Evolutionary conservation across 257 asterid species (phyloP).

Genomic region (Solanum arcanum): DNA sequence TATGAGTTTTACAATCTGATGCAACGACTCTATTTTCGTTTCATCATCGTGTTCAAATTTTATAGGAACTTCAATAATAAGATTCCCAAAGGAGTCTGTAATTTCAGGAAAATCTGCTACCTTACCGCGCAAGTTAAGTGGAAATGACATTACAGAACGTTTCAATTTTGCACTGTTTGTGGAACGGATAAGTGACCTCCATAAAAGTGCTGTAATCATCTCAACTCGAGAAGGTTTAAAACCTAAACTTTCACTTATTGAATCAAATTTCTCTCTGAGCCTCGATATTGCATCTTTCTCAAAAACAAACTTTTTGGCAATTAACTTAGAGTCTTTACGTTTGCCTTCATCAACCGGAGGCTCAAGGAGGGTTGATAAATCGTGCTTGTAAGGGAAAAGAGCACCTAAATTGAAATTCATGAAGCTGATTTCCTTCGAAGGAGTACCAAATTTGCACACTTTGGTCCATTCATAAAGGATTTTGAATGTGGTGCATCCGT

Average conservation of each 20-base stretch:
- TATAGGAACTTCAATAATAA: background rate
- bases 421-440: background rate
- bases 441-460: background rate
- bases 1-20: background rate
- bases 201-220: background rate
- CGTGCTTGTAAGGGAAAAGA: background rate
- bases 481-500: background rate
- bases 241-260: background rate
- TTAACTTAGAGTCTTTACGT: background rate
- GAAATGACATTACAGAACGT: background rate
- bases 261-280: background rate
- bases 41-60: background rate
- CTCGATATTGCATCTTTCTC: background rate
- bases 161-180: background rate
- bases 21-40: background rate
- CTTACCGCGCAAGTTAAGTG: slow-evolving; percentile 1
- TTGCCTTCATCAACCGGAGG: background rate
- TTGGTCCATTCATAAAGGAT: slow-evolving; percentile 1
- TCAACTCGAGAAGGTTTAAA: background rate
- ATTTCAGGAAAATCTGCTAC: background rate
- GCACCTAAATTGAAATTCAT: background rate
- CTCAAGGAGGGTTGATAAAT: background rate
- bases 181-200: background rate
- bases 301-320: background rate
- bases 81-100: background rate